Conservation (phyloP, 257 asterid genomes). For the Verbascum thapsus region DNA sequence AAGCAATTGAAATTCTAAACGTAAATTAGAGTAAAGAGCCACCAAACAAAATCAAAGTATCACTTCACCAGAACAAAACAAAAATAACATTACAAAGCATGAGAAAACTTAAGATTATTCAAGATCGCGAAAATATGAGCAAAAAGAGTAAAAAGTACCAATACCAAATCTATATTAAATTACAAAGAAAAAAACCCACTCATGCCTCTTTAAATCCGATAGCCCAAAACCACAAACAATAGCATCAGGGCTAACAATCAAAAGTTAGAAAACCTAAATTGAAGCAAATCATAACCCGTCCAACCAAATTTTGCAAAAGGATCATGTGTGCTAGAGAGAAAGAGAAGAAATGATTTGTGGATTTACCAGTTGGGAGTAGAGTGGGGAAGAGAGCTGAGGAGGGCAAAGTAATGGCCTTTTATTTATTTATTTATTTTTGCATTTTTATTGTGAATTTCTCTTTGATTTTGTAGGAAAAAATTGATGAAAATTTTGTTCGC, state of each 20-base stretch:
- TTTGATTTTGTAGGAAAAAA: not conserved
- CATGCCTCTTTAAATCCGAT: not conserved
- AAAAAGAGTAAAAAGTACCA: not conserved
- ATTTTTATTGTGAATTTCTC: not conserved
- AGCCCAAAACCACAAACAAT: not conserved
- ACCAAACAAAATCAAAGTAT: not conserved
- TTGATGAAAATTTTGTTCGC: not conserved
- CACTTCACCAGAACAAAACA: not conserved
- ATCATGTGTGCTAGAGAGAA: slow-evolving; percentile 3
- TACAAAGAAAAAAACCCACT: not conserved
- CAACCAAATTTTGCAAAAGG: slow-evolving; percentile 6
- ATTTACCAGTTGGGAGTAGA: not conserved
- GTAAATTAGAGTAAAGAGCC: not conserved
- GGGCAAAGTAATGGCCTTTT: slow-evolving; percentile 25
- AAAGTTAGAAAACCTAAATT: slow-evolving; percentile 1
- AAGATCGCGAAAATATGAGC: slow-evolving; percentile 23
- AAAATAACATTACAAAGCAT: slow-evolving; percentile 8
- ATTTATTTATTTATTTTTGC: not conserved
- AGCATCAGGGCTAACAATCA: not conserved
- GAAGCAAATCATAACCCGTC: slow-evolving; percentile 15
- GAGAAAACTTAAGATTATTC: not conserved
- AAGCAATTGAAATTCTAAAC: not conserved
- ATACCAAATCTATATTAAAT: not conserved
- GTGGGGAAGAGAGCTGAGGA: not conserved
- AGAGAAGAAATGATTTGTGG: not conserved